Base-by-base conservation (phyloP, 1,284 basidiomycete genomes). In the Trichosporon sp. region DNA sequence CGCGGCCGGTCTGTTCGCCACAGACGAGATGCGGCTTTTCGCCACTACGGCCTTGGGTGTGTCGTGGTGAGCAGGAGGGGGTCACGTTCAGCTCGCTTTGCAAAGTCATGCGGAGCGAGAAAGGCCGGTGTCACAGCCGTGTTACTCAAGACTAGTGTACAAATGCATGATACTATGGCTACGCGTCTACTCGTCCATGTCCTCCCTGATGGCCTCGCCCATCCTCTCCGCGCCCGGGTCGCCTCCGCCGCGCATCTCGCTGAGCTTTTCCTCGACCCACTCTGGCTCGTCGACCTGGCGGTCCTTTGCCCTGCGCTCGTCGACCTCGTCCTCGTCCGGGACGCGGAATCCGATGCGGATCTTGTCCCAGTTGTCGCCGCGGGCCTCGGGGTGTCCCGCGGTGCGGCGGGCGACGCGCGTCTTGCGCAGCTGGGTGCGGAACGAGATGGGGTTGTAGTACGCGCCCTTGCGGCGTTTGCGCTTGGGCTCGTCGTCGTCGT, bases 361-460 rank as follows among this genome's bases (percentile, higher is more conserved):
- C 68, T 76, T 78, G 69, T 80, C 76, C 80, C 77, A 81, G 42
- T 69, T 44, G 31, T 77, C 75, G 6, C 51, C 70, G 21, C 67
- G 64, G 2, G 66, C 60, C 21, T 73, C 76, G 12, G 69, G 60
- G 38, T 76, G 74, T 42, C 71, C 72, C n/a, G n/a, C n/a, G n/a
- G n/a, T n/a, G 65, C 70, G 70, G 18, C 67, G 67, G 66, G 74
- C 64, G 15, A 66, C 65, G 13, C 92, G 87, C 79, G 90, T 92
- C 85, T 93, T 94, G 82, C 93, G 92, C 62, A 95, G 84, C 23
- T 89, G 85, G 87, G 93, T 92, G 80, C 92, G 92, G 70, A 91
- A 88, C 79, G 90, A 89, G 70, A 95, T 91, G 77, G 90, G 90
- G 83, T 93, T 93, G 85, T 92, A 94, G 80, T 92, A 93, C 0